These are phyloP conservation scores for Oryza rufipogon DNA, from an alignment of 176 grass and related monocot species.

Conservation along the genomic window DNA sequence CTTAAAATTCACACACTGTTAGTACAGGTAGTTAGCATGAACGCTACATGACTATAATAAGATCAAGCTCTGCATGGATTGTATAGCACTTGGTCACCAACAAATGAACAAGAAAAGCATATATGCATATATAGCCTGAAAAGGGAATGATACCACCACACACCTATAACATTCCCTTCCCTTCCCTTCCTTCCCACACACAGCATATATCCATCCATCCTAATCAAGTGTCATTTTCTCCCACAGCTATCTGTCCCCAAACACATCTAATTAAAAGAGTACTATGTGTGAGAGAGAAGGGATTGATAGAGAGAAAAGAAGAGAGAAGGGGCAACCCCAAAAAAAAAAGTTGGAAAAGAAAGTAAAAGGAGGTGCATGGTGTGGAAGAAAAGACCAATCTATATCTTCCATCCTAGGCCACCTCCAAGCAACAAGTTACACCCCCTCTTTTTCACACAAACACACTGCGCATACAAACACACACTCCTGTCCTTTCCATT, in stretches of 20 bases:
- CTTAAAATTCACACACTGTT: neutral
- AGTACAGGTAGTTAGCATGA: neutral
- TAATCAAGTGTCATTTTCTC: constrained; percentile 56
- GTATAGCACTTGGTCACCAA: constrained; percentile 31
- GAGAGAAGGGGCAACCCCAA: neutral
- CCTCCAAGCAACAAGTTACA: constrained; percentile 44
- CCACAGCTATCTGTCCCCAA: constrained; percentile 51
- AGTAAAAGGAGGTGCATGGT: constrained; percentile 48
- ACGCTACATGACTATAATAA: neutral
- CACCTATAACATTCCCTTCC: constrained; percentile 40
- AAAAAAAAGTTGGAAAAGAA: neutral
- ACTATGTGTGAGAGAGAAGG: constrained; percentile 35
- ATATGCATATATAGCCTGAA: constrained; percentile 27
- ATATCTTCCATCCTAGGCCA: constrained; percentile 50
- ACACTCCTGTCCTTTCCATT: constrained; percentile 48
- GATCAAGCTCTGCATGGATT: neutral
- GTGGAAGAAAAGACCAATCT: constrained; percentile 61
- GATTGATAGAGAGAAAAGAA: neutral
- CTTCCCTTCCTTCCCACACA: constrained; percentile 5
- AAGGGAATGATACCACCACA: constrained; percentile 54
- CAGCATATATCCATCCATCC: constrained; percentile 49
- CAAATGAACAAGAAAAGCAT: constrained; percentile 27
- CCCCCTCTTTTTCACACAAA: constrained; percentile 40
- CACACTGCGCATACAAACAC: constrained; percentile 46
- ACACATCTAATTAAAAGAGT: constrained; percentile 36